Conservation (phyloP, 495 filamentous ascomycete species). For the Lasiosphaeris hirsuta region DNA sequence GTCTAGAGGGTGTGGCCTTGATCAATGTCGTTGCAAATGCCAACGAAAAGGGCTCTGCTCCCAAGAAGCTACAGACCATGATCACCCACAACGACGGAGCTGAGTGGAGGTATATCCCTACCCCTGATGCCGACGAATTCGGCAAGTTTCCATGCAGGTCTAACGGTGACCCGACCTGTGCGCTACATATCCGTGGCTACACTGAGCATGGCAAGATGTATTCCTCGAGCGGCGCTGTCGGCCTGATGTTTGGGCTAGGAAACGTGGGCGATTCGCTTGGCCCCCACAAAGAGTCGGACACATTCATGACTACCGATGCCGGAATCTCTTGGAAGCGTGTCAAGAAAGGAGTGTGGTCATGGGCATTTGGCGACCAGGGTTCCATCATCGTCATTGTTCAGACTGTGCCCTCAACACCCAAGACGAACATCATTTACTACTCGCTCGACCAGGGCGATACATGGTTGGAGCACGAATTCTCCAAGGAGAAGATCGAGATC, state of each 20-base stretch:
- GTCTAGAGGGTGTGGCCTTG: conserved; percentile 82
- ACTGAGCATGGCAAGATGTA: conserved; percentile 83
- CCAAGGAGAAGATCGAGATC: conserved; percentile 63
- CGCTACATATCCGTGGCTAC: conserved; percentile 90
- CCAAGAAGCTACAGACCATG: conserved; percentile 79
- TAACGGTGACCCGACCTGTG: conserved; percentile 61
- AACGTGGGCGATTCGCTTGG: conserved; percentile 77
- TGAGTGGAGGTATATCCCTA: conserved; percentile 71
- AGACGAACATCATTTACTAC: conserved; percentile 70
- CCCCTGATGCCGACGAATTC: conserved; percentile 63
- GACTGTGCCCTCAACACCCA: conserved; percentile 29
- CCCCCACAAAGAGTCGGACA: conserved; percentile 63
- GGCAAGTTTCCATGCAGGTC: conserved; percentile 69
- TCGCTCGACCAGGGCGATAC: conserved; percentile 72
- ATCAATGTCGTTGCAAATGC: conserved; percentile 81
- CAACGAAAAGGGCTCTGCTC: conserved; percentile 51
- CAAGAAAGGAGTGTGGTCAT: conserved; percentile 82
- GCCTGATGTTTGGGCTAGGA: conserved; percentile 85
- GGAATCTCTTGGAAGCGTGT: conserved; percentile 83
- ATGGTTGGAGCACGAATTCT: conserved; percentile 75
- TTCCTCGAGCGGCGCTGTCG: conserved; percentile 83
- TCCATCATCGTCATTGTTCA: conserved; percentile 82
- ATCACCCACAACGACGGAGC: conserved; percentile 96
- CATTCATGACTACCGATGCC: conserved; percentile 83
- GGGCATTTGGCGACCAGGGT: conserved; percentile 93